Conservation (phyloP, 352 stramenopile genomes). For the Globisporangium polare region DNA sequence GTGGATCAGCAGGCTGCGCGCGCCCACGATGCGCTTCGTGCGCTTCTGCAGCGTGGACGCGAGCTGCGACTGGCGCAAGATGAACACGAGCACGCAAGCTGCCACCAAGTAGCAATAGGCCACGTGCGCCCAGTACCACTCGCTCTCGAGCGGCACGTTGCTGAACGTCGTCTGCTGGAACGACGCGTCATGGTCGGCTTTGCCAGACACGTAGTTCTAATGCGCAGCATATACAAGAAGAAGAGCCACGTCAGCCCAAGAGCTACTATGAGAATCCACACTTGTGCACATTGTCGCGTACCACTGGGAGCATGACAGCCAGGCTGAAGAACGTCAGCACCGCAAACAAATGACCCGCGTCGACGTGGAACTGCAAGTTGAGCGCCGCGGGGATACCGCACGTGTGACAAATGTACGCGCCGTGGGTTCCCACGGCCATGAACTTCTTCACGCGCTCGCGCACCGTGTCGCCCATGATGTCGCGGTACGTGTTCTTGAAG, state of each 20-base stretch:
- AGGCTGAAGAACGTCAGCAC: conserved; percentile 68
- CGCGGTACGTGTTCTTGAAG: conserved; percentile 47
- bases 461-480: conserved; percentile 36
- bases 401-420: conserved; percentile 53
- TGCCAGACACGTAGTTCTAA: conserved; percentile 71
- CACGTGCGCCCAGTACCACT: conserved; percentile 80
- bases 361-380: conserved; percentile 56
- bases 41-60: conserved; percentile 40
- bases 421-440: conserved; percentile 36
- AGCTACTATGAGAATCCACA: background rate
- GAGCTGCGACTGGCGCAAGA: conserved; percentile 43
- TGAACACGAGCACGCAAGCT: conserved; percentile 40
- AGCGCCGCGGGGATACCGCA: conserved; percentile 69
- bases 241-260: background rate
- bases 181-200: conserved; percentile 29
- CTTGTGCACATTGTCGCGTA: conserved; percentile 25
- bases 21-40: conserved; percentile 65
- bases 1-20: conserved; percentile 68
- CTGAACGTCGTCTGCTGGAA: conserved; percentile 82
- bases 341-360: conserved; percentile 59
- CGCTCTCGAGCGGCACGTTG: conserved; percentile 72
- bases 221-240: background rate
- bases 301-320: conserved; percentile 66
- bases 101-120: conserved; percentile 73
- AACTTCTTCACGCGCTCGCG: conserved; percentile 46